Conservation (phyloP, 2,329 filamentous ascomycete species). For the Mycocentrospora acerina region DNA sequence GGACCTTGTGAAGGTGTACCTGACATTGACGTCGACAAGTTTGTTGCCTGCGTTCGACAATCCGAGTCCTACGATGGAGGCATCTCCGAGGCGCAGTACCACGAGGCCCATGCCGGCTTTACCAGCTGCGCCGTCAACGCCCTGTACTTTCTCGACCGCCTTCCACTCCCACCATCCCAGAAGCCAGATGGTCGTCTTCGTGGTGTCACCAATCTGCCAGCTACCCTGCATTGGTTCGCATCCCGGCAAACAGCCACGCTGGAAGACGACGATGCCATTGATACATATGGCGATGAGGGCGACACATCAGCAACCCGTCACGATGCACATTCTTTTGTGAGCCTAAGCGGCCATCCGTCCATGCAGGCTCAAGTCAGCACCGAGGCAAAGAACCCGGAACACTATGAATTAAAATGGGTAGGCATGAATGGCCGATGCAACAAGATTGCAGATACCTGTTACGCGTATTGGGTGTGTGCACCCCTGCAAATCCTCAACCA, state of each 20-base stretch:
- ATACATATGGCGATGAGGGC: constrained; percentile 42
- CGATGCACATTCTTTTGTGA: constrained; percentile 43
- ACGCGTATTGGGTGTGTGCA: constrained; percentile 86
- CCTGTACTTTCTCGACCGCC: constrained; percentile 70
- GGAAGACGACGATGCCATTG: constrained; percentile 45
- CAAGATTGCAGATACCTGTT: constrained; percentile 93
- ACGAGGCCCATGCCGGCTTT: constrained; percentile 88
- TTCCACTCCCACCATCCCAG: constrained; percentile 40
- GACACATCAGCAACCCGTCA: constrained; percentile 44
- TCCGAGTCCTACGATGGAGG: constrained; percentile 81
- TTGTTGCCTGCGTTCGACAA: constrained; percentile 69
- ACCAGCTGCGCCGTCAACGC: constrained; percentile 85
- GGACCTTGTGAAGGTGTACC: constrained; percentile 58
- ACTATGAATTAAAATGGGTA: constrained; percentile 58
- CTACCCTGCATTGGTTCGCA: constrained; percentile 50
- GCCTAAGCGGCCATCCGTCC: constrained; percentile 30
- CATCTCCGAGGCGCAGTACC: constrained; percentile 72
- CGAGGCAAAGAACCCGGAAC: constrained; percentile 61
- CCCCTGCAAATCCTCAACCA: constrained; percentile 50
- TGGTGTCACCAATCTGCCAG: constrained; percentile 41
- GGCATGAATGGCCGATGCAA: constrained; percentile 91
- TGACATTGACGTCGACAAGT: constrained; percentile 72
- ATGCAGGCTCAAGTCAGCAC: constrained; percentile 27
- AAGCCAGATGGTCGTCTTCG: constrained; percentile 28
- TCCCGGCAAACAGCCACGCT: constrained; percentile 49